Evolutionary conservation across 129 eudicot genomes (phyloP).

Genomic region (Centrapalus pauciflorus): DNA sequence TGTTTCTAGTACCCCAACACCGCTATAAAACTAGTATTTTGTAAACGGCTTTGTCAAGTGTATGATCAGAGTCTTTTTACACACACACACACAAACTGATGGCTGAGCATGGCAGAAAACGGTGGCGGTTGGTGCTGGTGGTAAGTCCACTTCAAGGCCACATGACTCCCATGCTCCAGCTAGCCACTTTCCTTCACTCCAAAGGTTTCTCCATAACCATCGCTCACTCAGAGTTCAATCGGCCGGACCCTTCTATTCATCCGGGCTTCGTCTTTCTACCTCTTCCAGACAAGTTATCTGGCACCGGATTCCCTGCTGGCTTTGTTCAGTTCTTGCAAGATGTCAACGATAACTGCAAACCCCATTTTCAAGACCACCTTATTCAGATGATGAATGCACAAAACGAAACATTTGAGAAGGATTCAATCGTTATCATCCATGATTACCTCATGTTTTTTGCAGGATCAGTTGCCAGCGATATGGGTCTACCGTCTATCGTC

Average conservation of each 20-base stretch:
- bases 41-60: no score
- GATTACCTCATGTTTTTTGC: constrained; percentile 24
- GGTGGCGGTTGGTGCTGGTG: constrained; percentile 32
- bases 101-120: constrained; percentile 5
- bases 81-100: no score
- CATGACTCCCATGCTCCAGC: constrained; percentile 57
- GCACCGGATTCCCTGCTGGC: background rate
- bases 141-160: constrained; percentile 59
- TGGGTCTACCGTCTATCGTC: constrained; percentile 25
- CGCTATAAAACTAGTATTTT: no score
- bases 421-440: constrained; percentile 16
- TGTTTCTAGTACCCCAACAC: no score
- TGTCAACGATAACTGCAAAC: constrained; percentile 25
- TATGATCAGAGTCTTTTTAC: no score
- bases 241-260: constrained; percentile 31
- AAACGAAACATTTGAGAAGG: background rate
- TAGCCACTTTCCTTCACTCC: constrained; percentile 40
- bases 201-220: constrained; percentile 48
- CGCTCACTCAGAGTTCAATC: constrained; percentile 38
- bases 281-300: constrained; percentile 21
- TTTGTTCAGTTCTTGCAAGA: constrained; percentile 1
- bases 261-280: constrained; percentile 41
- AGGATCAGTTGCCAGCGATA: constrained; percentile 21
- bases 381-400: background rate
- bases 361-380: constrained; percentile 13